Base-by-base conservation (phyloP, 192 early-diverging fungal species). In the Polychytrium aggregatum region DNA sequence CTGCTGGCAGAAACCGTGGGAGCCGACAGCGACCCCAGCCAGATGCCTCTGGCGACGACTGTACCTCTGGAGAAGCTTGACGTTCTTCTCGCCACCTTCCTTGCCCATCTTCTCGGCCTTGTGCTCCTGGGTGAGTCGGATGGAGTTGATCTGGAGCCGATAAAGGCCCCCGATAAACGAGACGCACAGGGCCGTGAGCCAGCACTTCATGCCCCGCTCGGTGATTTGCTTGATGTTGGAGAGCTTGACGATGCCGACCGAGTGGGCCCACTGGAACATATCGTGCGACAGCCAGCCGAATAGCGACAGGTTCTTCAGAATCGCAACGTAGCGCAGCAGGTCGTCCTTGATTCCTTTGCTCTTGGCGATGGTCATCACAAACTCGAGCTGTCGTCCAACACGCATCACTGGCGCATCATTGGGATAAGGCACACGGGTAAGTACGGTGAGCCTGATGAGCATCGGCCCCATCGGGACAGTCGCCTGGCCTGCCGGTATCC, bases 361-460 rank as follows among this genome's bases (percentile, higher is more conserved):
- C 57, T 82, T 82, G 43, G 70, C 46, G 40, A 76, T 76, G 38
- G 63, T 61, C 17, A 76, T 71, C 34, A 68, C 61, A 61, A 79
- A 78, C 55, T 86, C 83, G 43, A 86, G 39, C 27, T 81, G 79
- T 47, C 82, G 80, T 37, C 78, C 78, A 44, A 83, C 58, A 39
- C 82, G 75, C 68, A 82, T 76, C 37, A 85, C 78, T 79, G 58
- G 6, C 1, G 31, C 28, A 8, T 33, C 41, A 43, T 43, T 4
- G 3, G 6, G 5, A n/a, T 5, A n/a, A 40, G 44, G 44, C 9
- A 4, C 13, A 65, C 33, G 21, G 37, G 37, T 30, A 24, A 44
- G 46, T 2, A 0, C 3, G 34, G 30, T 33, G 28, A 40, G 31
- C 9, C 20, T 21, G 17, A n/a, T 18, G 6, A 33, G 31, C 31